Percentiles rank a stretch among this genome's conserved stretches.
Evolutionary conservation across 73 alveolate genomes (phyloP).

Genomic region (Durusdinium trenchii): DNA sequence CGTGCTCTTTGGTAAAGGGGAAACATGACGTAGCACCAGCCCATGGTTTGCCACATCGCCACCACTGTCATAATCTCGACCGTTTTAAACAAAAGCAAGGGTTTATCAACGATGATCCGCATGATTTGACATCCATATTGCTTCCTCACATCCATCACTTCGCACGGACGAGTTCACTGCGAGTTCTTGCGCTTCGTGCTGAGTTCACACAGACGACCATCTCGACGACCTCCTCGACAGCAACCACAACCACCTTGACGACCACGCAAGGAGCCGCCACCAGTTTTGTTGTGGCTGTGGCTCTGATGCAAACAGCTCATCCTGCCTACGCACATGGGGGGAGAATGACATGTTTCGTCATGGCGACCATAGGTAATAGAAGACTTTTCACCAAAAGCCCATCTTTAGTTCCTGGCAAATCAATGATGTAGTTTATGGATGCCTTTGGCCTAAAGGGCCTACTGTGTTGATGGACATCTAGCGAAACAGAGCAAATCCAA

Average conservation of each 20-base stretch:
- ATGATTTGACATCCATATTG: no score
- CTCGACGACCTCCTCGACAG: background rate
- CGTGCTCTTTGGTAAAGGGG: no score
- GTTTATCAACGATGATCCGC: background rate
- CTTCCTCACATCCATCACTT: no score
- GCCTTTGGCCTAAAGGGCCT: no score
- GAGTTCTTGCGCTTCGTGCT: background rate
- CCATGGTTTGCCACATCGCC: background rate
- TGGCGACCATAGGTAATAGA: background rate
- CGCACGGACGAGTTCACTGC: background rate
- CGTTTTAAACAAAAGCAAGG: background rate
- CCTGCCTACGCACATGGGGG: background rate
- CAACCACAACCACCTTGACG: slow-evolving; percentile 23
- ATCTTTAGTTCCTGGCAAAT: background rate
- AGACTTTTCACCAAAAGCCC: background rate
- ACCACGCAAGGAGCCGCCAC: background rate
- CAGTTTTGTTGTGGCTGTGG: background rate
- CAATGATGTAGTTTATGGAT: background rate
- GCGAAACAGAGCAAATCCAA: no score
- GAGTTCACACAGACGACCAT: slow-evolving; percentile 17
- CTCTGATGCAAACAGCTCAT: background rate
- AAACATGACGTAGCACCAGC: background rate
- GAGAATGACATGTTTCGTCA: background rate
- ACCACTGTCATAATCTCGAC: background rate
- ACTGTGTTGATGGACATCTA: no score